These are phyloP conservation scores for Immersiella caudata DNA, from an alignment of 495 filamentous ascomycete genomes.

Conservation along the genomic window DNA sequence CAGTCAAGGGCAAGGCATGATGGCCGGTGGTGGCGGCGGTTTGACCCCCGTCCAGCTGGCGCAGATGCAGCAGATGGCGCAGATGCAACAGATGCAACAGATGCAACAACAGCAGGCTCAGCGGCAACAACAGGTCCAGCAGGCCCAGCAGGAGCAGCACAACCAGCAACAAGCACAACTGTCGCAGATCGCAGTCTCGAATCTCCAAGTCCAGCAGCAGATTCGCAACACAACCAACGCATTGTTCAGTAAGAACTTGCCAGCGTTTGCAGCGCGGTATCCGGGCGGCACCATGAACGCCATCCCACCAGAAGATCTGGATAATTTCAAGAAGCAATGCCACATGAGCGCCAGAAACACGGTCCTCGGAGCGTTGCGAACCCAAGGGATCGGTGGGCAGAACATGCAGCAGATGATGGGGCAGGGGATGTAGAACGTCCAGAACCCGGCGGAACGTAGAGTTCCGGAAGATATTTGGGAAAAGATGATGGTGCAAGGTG, in stretches of 20 bases:
- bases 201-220: conserved; percentile 24
- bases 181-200: conserved; percentile 30
- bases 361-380: conserved; percentile 9
- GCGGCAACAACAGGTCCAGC: conserved; percentile 42
- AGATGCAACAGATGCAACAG: conserved; percentile 36
- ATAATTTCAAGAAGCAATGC: conserved; percentile 37
- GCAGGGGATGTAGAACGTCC: conserved; percentile 1
- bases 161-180: conserved; percentile 37
- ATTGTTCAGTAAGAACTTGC: conserved; percentile 53
- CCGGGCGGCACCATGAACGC: conserved; percentile 36
- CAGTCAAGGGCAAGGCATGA: conserved; percentile 38
- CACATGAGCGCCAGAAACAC: conserved; percentile 29
- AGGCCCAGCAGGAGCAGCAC: conserved; percentile 42
- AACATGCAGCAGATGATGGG: conserved; percentile 37
- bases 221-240: conserved; percentile 41
- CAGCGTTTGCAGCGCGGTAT: conserved; percentile 45
- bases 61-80: conserved; percentile 40
- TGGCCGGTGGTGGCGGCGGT: conserved; percentile 33
- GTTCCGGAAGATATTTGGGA: too few species aligned
- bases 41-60: conserved; percentile 43
- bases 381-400: conserved; percentile 27
- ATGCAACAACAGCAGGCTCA: conserved; percentile 42
- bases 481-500: too few species aligned
- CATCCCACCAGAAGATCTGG: conserved; percentile 40
- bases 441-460: not conserved